These are phyloP conservation scores for Phytophthora brassicae DNA, from an alignment of 352 stramenopile genomes.

Conservation along the genomic window DNA sequence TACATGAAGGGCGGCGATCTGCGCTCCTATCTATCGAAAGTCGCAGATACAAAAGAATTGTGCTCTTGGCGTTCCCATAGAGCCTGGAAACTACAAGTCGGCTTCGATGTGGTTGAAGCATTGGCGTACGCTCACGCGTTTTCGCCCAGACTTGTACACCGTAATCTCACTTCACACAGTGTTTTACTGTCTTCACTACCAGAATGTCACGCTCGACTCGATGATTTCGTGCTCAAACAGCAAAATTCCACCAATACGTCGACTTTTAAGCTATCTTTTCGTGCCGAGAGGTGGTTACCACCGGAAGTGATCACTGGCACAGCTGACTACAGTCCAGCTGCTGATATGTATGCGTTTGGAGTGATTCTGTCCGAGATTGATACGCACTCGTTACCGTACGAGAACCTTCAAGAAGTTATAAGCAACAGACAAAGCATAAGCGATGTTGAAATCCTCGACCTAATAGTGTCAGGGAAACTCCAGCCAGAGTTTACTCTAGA, in stretches of 20 bases:
- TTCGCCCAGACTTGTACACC: conserved; percentile 41
- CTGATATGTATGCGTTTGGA: conserved; percentile 55
- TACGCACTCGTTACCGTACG: conserved; percentile 54
- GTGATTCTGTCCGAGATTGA: conserved; percentile 58
- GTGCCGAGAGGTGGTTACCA: conserved; percentile 39
- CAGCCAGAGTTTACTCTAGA: conserved; percentile 25
- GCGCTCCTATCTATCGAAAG: conserved; percentile 35
- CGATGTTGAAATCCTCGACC: conserved; percentile 33
- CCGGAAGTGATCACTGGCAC: conserved; percentile 43
- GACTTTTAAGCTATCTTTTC: conserved; percentile 14
- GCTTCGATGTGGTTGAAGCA: conserved; percentile 48
- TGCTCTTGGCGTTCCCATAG: conserved; percentile 19
- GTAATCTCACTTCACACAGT: conserved; percentile 48
- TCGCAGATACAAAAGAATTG: conserved; percentile 11
- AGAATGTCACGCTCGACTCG: conserved; percentile 40
- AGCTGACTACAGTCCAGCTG: conserved; percentile 36
- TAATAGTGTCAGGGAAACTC: conserved; percentile 25
- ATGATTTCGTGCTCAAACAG: conserved; percentile 41
- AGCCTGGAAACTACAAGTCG: conserved; percentile 41
- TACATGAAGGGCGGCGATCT: conserved; percentile 66
- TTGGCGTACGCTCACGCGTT: conserved; percentile 55
- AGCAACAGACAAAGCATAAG: conserved; percentile 19
- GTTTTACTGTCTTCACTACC: conserved; percentile 37
- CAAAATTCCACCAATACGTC: conserved; percentile 27
- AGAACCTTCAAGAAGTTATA: conserved; percentile 20